phyloP scores from a whole-genome alignment of 2,329 filamentous ascomycete genomes.

The Xylaria sp. region DNA sequence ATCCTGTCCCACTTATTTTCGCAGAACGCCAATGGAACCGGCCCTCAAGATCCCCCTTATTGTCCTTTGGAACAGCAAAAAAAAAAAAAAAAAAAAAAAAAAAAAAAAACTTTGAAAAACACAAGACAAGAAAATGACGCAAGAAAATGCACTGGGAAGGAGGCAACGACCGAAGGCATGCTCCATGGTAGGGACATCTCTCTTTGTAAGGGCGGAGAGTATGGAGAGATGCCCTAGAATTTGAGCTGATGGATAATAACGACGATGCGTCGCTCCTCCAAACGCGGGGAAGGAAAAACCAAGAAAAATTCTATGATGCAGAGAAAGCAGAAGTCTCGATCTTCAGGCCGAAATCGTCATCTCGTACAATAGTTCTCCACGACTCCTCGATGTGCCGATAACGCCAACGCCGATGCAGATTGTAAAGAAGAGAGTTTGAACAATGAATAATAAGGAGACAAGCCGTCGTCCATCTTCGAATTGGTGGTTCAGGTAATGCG shows the following conservation, averaged over 20 bases:
- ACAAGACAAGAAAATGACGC: conserved; percentile 1
- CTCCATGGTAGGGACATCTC: neutral
- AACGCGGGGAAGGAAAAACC: conserved; percentile 21
- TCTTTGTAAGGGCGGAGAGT: too few species aligned
- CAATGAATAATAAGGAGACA: conserved; percentile 13
- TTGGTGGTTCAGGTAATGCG: conserved; percentile 8
- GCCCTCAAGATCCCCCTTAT: conserved; percentile 3
- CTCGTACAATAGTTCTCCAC: conserved; percentile 30
- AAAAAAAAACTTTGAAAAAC: too few species aligned
- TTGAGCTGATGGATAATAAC: conserved; percentile 11
- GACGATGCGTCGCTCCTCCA: conserved; percentile 13
- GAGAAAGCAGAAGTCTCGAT: conserved; percentile 24
- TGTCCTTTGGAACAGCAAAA: conserved; percentile 6
- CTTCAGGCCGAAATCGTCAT: conserved; percentile 32
- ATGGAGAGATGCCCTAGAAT: too few species aligned
- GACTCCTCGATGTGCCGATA: conserved; percentile 32
- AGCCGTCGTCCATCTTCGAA: conserved; percentile 7
- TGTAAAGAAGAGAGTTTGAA: conserved; percentile 15
- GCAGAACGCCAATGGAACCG: conserved; percentile 15
- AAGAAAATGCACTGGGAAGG: neutral
- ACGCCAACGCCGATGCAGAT: conserved; percentile 34
- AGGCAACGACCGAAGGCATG: neutral
- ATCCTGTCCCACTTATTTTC: conserved; percentile 23
- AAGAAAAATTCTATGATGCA: conserved; percentile 31
- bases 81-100: conserved; percentile 5